phyloP scores from a whole-genome alignment of 2,329 filamentous ascomycete species.

The Aspergillus thermomutatus region DNA sequence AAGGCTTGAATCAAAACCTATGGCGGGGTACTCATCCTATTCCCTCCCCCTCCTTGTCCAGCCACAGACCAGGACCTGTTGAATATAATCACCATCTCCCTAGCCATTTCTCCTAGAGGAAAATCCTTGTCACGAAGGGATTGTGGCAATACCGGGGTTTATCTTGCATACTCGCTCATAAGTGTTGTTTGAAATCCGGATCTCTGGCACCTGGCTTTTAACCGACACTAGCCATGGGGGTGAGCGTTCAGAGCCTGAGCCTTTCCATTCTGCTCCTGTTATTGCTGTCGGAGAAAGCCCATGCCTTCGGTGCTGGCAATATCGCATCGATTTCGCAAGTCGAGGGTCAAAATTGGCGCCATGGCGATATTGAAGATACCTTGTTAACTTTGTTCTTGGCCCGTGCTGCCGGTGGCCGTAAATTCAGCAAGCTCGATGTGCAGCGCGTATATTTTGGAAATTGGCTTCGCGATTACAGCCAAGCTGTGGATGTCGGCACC shows the following conservation, averaged over 20 bases:
- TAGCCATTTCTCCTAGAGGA: not conserved
- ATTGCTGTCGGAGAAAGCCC: conserved; percentile 63
- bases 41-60: not conserved
- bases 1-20: not conserved
- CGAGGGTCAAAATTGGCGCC: conserved; percentile 83
- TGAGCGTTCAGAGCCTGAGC: conserved; percentile 16
- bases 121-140: not conserved
- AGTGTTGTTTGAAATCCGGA: not conserved
- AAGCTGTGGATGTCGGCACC: conserved; percentile 89
- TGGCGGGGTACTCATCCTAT: not conserved
- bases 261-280: conserved; percentile 55
- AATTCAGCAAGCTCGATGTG: conserved; percentile 83
- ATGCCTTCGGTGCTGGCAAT: conserved; percentile 85
- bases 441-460: conserved; percentile 94
- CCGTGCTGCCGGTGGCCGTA: conserved; percentile 65
- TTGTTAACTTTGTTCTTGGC: conserved; percentile 70
- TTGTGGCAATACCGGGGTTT: not conserved
- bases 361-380: conserved; percentile 91
- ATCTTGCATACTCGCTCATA: not conserved
- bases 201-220: not conserved
- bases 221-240: conserved; percentile 14
- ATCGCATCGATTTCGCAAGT: conserved; percentile 77
- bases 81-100: not conserved
- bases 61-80: not conserved
- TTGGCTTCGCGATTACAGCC: conserved; percentile 90